These are phyloP conservation scores for Pythium phragmiticola DNA, from an alignment of 352 stramenopile species.

Conservation along the genomic window DNA sequence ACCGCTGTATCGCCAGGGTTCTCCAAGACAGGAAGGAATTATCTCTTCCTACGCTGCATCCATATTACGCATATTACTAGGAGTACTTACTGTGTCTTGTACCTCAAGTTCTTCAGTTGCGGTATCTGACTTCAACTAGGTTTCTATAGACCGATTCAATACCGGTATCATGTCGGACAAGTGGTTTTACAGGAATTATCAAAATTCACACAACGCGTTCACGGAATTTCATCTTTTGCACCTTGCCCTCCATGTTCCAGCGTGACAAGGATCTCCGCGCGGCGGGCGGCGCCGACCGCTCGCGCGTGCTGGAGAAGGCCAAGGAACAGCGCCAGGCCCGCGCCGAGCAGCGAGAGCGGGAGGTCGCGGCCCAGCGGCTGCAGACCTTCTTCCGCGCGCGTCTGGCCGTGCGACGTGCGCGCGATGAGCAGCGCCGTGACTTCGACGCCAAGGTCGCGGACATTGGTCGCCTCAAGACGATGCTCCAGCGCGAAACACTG, in stretches of 20 bases:
- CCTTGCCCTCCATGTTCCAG: conserved; percentile 40
- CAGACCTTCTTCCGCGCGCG: conserved; percentile 48
- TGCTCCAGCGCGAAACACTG: conserved; percentile 54
- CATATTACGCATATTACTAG: background rate
- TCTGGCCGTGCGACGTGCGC: conserved; percentile 19
- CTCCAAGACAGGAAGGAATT: background rate
- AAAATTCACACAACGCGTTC: too few species aligned
- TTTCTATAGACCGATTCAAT: too few species aligned
- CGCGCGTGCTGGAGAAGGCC: conserved; percentile 54
- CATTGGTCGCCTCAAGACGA: conserved; percentile 46
- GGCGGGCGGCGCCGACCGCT: conserved; percentile 35
- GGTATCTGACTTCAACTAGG: conserved; percentile 51
- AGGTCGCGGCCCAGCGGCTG: conserved; percentile 32
- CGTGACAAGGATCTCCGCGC: conserved; percentile 48
- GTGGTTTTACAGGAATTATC: background rate
- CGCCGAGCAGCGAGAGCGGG: conserved; percentile 37
- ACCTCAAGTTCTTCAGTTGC: too few species aligned
- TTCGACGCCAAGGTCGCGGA: conserved; percentile 59
- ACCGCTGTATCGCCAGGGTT: background rate
- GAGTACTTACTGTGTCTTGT: too few species aligned
- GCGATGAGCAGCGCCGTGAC: conserved; percentile 25
- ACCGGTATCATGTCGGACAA: too few species aligned
- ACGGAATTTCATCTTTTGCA: background rate
- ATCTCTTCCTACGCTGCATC: background rate
- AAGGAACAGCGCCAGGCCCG: conserved; percentile 46